phyloP scores from a whole-genome alignment of 192 early-diverging fungal species.

The Backusella australiensis region DNA sequence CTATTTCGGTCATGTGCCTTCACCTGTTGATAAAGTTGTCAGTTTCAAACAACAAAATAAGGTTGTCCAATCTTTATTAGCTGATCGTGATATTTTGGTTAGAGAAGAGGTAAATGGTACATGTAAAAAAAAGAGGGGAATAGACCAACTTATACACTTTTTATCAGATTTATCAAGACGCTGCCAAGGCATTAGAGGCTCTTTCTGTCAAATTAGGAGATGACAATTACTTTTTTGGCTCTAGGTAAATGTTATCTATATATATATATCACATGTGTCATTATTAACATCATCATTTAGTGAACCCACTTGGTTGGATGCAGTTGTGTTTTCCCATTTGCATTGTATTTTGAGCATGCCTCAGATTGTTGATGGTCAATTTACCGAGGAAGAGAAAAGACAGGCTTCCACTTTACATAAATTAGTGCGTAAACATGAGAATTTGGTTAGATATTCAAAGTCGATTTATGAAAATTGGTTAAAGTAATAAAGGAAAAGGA shows the following conservation, averaged over 20 bases:
- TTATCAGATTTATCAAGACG: conserved; percentile 55
- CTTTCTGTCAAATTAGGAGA: conserved; percentile 49
- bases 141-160: not conserved
- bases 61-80: conserved; percentile 50
- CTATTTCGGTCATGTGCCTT: conserved; percentile 39
- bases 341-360: conserved; percentile 49
- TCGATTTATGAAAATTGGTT: conserved; percentile 28
- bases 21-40: conserved; percentile 33
- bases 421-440: conserved; percentile 47
- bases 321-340: conserved; percentile 58
- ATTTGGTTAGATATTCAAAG: conserved; percentile 48
- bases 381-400: conserved; percentile 20
- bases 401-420: conserved; percentile 42
- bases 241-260: conserved; percentile 33
- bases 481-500: conserved; percentile 4
- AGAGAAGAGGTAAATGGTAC: conserved; percentile 45
- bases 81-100: conserved; percentile 55
- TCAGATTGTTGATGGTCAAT: conserved; percentile 1
- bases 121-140: not conserved
- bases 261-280: not conserved
- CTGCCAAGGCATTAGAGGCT: conserved; percentile 46
- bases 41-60: conserved; percentile 30
- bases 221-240: conserved; percentile 48
- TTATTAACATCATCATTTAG: conserved; percentile 15
- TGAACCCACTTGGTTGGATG: conserved; percentile 51